phyloP scores from a whole-genome alignment of 768 basidiomycete species.

The Lactarius psammicola region DNA sequence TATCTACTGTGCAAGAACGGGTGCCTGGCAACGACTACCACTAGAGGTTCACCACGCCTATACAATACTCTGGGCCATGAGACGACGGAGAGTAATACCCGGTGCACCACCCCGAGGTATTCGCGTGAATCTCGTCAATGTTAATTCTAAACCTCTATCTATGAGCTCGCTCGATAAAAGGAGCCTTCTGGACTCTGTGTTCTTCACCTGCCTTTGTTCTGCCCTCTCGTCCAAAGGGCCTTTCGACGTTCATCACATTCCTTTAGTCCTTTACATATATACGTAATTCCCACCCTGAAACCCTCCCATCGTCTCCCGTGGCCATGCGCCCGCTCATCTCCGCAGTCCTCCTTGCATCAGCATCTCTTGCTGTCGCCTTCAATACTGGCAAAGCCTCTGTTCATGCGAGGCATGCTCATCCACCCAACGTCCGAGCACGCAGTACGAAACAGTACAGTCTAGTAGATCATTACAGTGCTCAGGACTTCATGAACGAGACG shows the following conservation, averaged over 20 bases:
- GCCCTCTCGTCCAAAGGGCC: not conserved
- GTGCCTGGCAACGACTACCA: not conserved
- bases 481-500: slow-evolving; percentile 8
- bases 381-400: not conserved
- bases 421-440: slow-evolving; percentile 3
- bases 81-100: not conserved
- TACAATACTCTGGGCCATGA: not conserved
- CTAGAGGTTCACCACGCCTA: not conserved
- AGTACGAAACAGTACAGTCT: not conserved
- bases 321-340: not conserved
- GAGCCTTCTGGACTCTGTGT: not conserved
- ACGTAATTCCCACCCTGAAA: not conserved
- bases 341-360: not conserved
- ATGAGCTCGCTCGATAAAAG: not conserved
- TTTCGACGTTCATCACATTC: not conserved
- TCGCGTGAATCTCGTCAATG: not conserved
- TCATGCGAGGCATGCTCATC: not conserved
- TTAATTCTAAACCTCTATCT: not conserved
- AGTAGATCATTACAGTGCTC: slow-evolving; percentile 4
- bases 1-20: not conserved
- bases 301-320: not conserved
- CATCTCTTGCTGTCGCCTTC: slow-evolving; percentile 7
- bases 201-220: not conserved
- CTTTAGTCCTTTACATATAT: not conserved
- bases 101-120: not conserved